phyloP scores from a whole-genome alignment of 176 grass and related monocot species.

The Poa pratensis region DNA sequence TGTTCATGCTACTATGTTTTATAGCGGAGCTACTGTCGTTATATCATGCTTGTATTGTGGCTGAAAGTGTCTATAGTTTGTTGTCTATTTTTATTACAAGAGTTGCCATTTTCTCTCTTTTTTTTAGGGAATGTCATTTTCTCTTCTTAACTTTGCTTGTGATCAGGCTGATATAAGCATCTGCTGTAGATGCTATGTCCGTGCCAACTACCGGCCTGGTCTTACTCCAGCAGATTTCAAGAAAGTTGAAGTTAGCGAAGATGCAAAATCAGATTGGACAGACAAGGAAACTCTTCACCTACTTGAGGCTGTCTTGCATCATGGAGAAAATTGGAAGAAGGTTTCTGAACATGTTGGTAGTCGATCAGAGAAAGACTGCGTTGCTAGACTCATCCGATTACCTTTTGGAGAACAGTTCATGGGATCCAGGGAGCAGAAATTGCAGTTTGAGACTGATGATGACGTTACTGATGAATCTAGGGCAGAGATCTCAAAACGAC shows the following conservation, averaged over 20 bases:
- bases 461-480: slow-evolving; percentile 43
- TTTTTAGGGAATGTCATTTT: no score
- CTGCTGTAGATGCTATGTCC: slow-evolving; percentile 83
- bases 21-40: neutral
- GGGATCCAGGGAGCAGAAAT: slow-evolving; percentile 57
- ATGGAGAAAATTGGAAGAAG: slow-evolving; percentile 95
- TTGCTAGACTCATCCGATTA: slow-evolving; percentile 84
- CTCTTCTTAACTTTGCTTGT: slow-evolving; percentile 37
- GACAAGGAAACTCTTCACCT: slow-evolving; percentile 99
- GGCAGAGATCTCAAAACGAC: slow-evolving; percentile 58
- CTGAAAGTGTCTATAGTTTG: neutral
- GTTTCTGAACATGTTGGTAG: slow-evolving; percentile 89
- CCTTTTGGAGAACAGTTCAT: slow-evolving; percentile 96
- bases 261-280: slow-evolving; percentile 87
- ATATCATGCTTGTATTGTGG: slow-evolving; percentile 4
- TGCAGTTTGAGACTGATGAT: slow-evolving; percentile 48
- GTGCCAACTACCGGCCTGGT: slow-evolving; percentile 85
- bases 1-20: neutral
- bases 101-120: slow-evolving; percentile 20
- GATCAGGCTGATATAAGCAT: slow-evolving; percentile 85
- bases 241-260: slow-evolving; percentile 82
- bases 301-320: slow-evolving; percentile 91
- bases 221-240: slow-evolving; percentile 84
- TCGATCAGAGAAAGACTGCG: slow-evolving; percentile 84
- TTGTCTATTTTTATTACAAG: slow-evolving; percentile 23